A percentile compares a stretch with the other conserved stretches of the same genome.
These are phyloP conservation scores for Diplodia corticola DNA, from an alignment of 2,329 filamentous ascomycete species.

Conservation along the genomic window DNA sequence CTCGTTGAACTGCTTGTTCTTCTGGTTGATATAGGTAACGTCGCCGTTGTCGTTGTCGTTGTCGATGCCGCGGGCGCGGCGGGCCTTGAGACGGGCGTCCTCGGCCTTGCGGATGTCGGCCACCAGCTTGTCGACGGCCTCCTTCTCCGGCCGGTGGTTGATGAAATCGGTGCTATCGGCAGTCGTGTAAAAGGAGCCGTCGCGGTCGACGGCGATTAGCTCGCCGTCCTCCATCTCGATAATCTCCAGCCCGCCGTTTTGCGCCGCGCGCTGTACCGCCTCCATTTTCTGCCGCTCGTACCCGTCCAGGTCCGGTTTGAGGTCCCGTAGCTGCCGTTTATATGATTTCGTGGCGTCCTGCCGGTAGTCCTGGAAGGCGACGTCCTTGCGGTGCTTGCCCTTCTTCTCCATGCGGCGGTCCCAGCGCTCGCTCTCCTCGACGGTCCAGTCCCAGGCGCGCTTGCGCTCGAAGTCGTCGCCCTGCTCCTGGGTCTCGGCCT, in stretches of 20 bases:
- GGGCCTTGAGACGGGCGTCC: conserved; percentile 80
- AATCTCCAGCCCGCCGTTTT: conserved; percentile 82
- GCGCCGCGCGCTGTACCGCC: conserved; percentile 80
- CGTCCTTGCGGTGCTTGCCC: conserved; percentile 75
- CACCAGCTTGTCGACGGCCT: conserved; percentile 84
- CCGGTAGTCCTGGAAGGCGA: conserved; percentile 85
- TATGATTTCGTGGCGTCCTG: conserved; percentile 90
- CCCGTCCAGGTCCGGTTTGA: conserved; percentile 74
- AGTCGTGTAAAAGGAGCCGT: conserved; percentile 87
- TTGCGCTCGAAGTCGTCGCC: conserved; percentile 89
- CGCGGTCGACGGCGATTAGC: conserved; percentile 87
- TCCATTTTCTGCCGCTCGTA: conserved; percentile 86
- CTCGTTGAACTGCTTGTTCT: conserved; percentile 99
- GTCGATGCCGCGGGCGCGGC: conserved; percentile 73
- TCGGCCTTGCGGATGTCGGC: conserved; percentile 85
- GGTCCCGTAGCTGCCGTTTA: conserved; percentile 80
- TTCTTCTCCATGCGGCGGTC: conserved; percentile 79
- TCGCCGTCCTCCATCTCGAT: conserved; percentile 95
- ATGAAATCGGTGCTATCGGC: conserved; percentile 79
- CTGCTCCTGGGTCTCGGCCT: conserved; percentile 80
- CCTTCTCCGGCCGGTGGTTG: conserved; percentile 83
- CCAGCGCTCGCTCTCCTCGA: conserved; percentile 67
- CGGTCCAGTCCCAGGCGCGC: conserved; percentile 21
- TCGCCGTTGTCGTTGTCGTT: conserved; percentile 81
- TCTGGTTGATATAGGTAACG: conserved; percentile 96